phyloP scores from a whole-genome alignment of 192 early-diverging fungal species.

The Chytriomyces sp. region DNA sequence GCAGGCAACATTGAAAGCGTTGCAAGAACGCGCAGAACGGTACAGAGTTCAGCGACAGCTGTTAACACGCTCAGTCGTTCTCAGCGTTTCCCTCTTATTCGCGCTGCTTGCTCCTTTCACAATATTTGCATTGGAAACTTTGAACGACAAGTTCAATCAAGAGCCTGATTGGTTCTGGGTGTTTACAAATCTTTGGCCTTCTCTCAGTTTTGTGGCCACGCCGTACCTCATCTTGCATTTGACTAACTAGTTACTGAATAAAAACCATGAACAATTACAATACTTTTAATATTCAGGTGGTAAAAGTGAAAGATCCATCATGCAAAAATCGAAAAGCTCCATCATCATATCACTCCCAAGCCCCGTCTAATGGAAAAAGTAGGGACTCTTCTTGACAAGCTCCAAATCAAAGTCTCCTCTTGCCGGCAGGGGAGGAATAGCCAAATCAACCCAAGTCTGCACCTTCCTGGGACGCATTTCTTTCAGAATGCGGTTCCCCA shows the following conservation, averaged over 20 bases:
- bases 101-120: too few relatives aligned
- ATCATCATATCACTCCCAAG: not conserved
- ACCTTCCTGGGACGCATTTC: constrained; percentile 24
- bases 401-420: constrained; percentile 85
- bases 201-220: too few relatives aligned
- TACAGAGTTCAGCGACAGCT: too few relatives aligned
- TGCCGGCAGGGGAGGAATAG: constrained; percentile 74
- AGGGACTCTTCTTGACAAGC: constrained; percentile 75
- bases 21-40: too few relatives aligned
- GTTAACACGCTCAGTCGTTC: too few relatives aligned
- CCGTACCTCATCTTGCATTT: too few relatives aligned
- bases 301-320: not conserved
- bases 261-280: not conserved
- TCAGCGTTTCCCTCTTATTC: too few relatives aligned
- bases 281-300: not conserved
- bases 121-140: too few relatives aligned
- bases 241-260: not conserved
- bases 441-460: constrained; percentile 58
- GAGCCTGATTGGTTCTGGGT: too few relatives aligned
- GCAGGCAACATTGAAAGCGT: too few relatives aligned
- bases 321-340: not conserved
- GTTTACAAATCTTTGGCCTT: too few relatives aligned
- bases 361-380: constrained; percentile 84
- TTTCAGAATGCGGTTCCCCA: not conserved
- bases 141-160: too few relatives aligned